phyloP scores from a whole-genome alignment of 257 asterid genomes.

The Oldenlandia corymbosa region DNA sequence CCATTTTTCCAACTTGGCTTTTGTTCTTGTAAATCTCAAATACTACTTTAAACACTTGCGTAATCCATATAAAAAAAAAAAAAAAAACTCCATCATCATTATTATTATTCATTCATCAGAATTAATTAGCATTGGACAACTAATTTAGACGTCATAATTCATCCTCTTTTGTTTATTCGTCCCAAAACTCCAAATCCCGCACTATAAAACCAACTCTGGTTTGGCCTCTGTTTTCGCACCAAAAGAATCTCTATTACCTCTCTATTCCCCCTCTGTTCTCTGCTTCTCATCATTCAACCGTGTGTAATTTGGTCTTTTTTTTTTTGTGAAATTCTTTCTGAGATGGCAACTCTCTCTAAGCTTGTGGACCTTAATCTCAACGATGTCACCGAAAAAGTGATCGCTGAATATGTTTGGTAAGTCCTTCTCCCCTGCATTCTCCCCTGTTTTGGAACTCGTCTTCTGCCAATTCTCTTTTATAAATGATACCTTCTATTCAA shows the following conservation, averaged over 20 bases:
- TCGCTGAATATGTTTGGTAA: slow-evolving; percentile 53
- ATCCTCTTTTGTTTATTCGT: background rate
- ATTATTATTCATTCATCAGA: too few relatives aligned
- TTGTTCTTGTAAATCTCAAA: too few relatives aligned
- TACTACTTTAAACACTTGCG: too few relatives aligned
- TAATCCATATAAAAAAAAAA: too few relatives aligned
- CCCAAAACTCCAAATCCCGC: background rate
- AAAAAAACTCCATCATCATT: too few relatives aligned
- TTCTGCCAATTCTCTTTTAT: background rate
- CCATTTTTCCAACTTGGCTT: too few relatives aligned
- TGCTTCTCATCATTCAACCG: too few relatives aligned
- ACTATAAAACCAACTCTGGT: slow-evolving; percentile 5
- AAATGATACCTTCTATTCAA: background rate
- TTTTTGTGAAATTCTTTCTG: background rate
- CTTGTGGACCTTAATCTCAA: slow-evolving; percentile 40
- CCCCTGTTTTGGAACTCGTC: background rate
- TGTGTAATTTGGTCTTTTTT: background rate
- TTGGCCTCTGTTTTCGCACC: background rate
- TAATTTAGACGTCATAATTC: too few relatives aligned
- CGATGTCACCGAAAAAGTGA: slow-evolving; percentile 32
- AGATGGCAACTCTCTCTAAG: slow-evolving; percentile 33
- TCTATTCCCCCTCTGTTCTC: background rate
- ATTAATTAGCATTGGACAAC: too few relatives aligned
- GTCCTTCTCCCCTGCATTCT: slow-evolving; percentile 10
- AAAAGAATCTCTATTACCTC: background rate